These are phyloP conservation scores for Metschnikowia dekortorum DNA, from an alignment of 805 yeast genomes.

Conservation along the genomic window DNA sequence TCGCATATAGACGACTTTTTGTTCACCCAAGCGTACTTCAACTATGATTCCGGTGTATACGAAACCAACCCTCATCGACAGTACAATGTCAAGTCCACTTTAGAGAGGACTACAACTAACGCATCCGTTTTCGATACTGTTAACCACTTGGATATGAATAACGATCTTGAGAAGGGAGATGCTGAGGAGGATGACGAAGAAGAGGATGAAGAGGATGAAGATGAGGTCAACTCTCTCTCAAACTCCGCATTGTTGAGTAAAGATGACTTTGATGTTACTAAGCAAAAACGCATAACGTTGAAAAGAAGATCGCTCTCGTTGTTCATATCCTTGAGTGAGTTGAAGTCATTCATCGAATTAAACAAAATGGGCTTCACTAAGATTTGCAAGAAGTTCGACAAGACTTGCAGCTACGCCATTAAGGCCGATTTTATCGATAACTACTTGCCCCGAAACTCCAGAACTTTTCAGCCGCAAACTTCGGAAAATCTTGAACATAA, in stretches of 20 bases:
- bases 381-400: slow-evolving; percentile 89
- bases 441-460: slow-evolving; percentile 43
- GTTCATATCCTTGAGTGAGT: slow-evolving; percentile 74
- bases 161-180: slow-evolving; percentile 26
- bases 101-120: slow-evolving; percentile 20
- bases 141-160: slow-evolving; percentile 21
- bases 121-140: slow-evolving; percentile 27
- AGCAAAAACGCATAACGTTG: slow-evolving; percentile 52
- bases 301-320: slow-evolving; percentile 61
- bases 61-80: slow-evolving; percentile 19
- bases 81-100: slow-evolving; percentile 17
- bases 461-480: slow-evolving; percentile 48
- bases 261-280: slow-evolving; percentile 18
- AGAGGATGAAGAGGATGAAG: slow-evolving; percentile 23
- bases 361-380: slow-evolving; percentile 87
- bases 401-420: slow-evolving; percentile 60
- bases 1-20: slow-evolving; percentile 24
- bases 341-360: slow-evolving; percentile 76
- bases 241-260: slow-evolving; percentile 25
- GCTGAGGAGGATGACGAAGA: slow-evolving; percentile 31
- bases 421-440: slow-evolving; percentile 53
- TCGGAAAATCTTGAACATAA: slow-evolving; percentile 40
- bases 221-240: slow-evolving; percentile 18
- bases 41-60: slow-evolving; percentile 5
- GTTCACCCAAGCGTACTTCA: slow-evolving; percentile 23